Percentiles rank a stretch among this genome's conserved stretches.
phyloP scores from a whole-genome alignment of 2,329 filamentous ascomycete species.

The Pseudogymnoascus sp. region DNA sequence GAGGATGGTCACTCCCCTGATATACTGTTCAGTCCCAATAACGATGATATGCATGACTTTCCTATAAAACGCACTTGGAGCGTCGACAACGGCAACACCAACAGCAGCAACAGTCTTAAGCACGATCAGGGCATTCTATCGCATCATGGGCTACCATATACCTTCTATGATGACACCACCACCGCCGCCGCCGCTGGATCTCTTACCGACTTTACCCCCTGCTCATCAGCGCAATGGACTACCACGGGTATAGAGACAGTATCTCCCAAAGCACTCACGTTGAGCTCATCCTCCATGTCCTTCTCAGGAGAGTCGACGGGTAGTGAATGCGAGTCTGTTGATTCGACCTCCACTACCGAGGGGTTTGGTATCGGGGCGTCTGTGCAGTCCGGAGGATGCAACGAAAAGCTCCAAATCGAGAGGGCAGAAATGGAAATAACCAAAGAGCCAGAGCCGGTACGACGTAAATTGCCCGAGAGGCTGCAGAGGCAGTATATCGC shows the following conservation, averaged over 20 bases:
- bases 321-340: not conserved
- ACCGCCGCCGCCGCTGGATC: accelerated
- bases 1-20: not conserved
- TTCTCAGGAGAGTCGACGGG: not conserved
- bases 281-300: not conserved
- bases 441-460: not conserved
- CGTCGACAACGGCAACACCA: too few relatives aligned
- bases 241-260: not conserved
- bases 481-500: not conserved
- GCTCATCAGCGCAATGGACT: not conserved
- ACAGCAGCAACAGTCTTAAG: not conserved
- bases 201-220: not conserved
- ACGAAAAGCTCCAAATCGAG: too few relatives aligned
- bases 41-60: not conserved
- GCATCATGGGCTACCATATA: not conserved
- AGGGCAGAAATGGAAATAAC: not conserved
- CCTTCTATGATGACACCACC: not conserved
- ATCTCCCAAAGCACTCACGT: not conserved
- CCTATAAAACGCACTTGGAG: not conserved
- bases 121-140: not conserved
- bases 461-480: not conserved
- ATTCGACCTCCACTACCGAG: not conserved
- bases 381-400: too few relatives aligned
- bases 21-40: not conserved
- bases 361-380: not conserved